Evolutionary conservation across 495 filamentous ascomycete species (phyloP).

Genomic region (Aspergillus diversus): DNA sequence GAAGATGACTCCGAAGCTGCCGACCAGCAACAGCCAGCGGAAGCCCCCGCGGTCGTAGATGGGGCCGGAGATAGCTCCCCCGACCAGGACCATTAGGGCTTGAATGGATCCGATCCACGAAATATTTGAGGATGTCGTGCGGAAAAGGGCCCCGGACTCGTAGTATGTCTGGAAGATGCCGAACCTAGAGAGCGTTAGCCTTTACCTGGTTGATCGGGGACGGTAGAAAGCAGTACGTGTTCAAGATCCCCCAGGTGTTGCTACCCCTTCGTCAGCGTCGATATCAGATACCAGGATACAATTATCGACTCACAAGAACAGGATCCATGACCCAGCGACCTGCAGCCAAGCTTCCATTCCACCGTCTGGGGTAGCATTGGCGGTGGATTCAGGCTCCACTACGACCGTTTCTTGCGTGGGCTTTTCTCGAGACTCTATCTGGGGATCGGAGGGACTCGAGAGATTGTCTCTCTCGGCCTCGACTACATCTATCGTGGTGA

Average conservation of each 20-base stretch:
- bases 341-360: constrained; percentile 33
- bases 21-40: constrained; percentile 27
- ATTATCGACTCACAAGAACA: constrained; percentile 5
- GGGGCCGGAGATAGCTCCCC: constrained; percentile 40
- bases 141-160: constrained; percentile 29
- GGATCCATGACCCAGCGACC: constrained; percentile 22
- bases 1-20: constrained; percentile 39
- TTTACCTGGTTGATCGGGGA: not conserved
- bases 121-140: constrained; percentile 28
- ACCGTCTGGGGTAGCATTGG: constrained; percentile 22
- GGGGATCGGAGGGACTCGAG: not conserved
- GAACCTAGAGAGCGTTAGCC: constrained; percentile 24
- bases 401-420: not conserved
- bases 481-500: not conserved
- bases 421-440: not conserved
- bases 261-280: not conserved
- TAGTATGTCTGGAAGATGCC: constrained; percentile 52
- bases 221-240: not conserved
- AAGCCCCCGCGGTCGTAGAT: constrained; percentile 48
- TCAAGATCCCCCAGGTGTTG: constrained; percentile 3
- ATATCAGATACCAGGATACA: not conserved
- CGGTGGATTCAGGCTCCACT: not conserved
- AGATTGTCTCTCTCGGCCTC: not conserved
- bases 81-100: constrained; percentile 39
- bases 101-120: constrained; percentile 54